These are phyloP conservation scores for Euptelea pleiosperma DNA, from an alignment of 164 flowering plant species.

Conservation along the genomic window DNA sequence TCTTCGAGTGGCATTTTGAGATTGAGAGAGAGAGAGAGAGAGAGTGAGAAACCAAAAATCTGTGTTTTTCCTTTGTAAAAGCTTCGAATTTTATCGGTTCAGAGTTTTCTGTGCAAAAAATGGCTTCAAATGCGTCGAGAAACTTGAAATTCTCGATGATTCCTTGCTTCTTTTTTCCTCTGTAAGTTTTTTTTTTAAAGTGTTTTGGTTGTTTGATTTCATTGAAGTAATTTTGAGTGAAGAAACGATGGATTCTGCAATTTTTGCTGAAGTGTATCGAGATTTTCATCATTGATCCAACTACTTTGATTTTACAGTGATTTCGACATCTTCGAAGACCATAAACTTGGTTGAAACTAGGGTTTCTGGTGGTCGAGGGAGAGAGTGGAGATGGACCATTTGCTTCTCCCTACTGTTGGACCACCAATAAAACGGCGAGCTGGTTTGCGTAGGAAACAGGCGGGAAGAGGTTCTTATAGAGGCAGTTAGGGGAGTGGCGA, in stretches of 20 bases:
- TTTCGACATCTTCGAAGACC: conserved; percentile 5
- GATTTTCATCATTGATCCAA: too few relatives aligned
- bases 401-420: conserved; percentile 59
- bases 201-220: background rate
- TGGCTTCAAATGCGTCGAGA: conserved; percentile 4
- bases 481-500: conserved; percentile 57
- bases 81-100: background rate
- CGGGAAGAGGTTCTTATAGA: conserved; percentile 89
- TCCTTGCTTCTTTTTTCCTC: background rate
- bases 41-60: too few relatives aligned
- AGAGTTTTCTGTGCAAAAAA: conserved; percentile 1
- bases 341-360: too few relatives aligned
- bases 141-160: background rate
- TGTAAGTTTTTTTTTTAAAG: background rate
- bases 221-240: background rate
- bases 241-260: background rate
- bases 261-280: too few relatives aligned
- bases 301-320: conserved; percentile 3
- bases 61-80: too few relatives aligned
- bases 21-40: too few relatives aligned
- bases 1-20: background rate
- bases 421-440: conserved; percentile 82
- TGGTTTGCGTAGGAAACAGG: conserved; percentile 83
- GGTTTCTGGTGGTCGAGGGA: conserved; percentile 12
- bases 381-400: conserved; percentile 41